Conservation (phyloP, 2,329 filamentous ascomycete genomes). For the Coniochaeta hoffmannii region DNA sequence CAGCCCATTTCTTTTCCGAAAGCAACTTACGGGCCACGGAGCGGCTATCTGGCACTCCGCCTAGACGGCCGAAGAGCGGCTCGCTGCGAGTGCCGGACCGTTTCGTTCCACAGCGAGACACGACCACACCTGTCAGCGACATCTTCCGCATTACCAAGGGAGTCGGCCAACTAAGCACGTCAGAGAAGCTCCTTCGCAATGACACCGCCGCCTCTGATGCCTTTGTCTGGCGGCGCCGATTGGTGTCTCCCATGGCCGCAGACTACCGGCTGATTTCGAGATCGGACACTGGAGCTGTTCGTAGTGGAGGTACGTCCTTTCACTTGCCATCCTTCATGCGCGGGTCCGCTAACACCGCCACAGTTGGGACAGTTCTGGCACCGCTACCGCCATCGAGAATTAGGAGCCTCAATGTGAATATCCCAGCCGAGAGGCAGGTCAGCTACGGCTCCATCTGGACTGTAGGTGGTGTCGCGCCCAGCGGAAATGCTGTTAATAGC, state of each 20-base stretch:
- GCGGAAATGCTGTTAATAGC: conserved; percentile 47
- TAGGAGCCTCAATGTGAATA: not conserved
- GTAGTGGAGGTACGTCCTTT: conserved; percentile 16
- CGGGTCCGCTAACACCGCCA: not conserved
- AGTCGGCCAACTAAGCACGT: conserved; percentile 30
- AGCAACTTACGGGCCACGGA: not conserved
- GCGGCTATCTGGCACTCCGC: not conserved
- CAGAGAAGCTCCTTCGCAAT: conserved; percentile 37
- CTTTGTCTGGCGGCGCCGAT: conserved; percentile 29
- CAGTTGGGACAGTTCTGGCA: conserved; percentile 18
- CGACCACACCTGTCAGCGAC: conserved; percentile 26
- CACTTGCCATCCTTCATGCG: not conserved
- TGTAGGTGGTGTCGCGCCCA: conserved; percentile 62
- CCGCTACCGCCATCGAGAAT: conserved; percentile 11
- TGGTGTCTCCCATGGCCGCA: conserved; percentile 17
- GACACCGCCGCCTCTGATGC: conserved; percentile 32
- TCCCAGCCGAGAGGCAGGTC: conserved; percentile 26
- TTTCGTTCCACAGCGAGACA: conserved; percentile 39
- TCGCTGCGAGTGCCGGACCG: conserved; percentile 32
- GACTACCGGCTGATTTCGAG: conserved; percentile 16
- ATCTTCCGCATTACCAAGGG: conserved; percentile 38
- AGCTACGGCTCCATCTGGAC: conserved; percentile 70
- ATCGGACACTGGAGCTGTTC: conserved; percentile 19
- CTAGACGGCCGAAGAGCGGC: not conserved
- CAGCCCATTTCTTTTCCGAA: conserved; percentile 9